These are phyloP conservation scores for Cyamopsis tetragonoloba DNA, from an alignment of 306 rosid species.

Conservation along the genomic window DNA sequence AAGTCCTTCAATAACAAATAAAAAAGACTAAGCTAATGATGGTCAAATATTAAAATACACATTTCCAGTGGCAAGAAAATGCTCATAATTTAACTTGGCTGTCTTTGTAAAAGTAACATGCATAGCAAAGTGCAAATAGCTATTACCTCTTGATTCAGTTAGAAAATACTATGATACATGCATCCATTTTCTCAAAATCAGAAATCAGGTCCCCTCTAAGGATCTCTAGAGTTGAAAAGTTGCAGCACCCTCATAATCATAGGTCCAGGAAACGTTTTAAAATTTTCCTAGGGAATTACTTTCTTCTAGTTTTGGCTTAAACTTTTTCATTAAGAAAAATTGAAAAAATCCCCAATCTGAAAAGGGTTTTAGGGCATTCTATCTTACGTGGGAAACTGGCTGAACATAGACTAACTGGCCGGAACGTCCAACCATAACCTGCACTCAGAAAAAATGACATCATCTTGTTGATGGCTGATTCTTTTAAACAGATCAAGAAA, in stretches of 20 bases:
- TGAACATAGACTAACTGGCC: constrained; percentile 79
- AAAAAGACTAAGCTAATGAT: constrained; percentile 21
- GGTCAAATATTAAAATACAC: constrained; percentile 5
- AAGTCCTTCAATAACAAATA: constrained; percentile 55
- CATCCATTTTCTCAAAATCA: constrained; percentile 23
- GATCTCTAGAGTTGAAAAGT: neutral
- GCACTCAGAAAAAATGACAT: constrained; percentile 30
- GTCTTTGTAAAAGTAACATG: neutral
- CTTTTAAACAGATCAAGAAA: constrained; percentile 16
- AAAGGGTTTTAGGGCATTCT: constrained; percentile 19
- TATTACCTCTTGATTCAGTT: constrained; percentile 14
- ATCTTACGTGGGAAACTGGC: constrained; percentile 78
- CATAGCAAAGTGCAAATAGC: neutral
- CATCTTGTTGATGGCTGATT: neutral
- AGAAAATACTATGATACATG: constrained; percentile 7
- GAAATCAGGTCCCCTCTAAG: neutral
- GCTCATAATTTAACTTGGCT: neutral
- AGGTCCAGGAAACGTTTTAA: neutral
- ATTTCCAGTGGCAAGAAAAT: neutral
- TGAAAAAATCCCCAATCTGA: constrained; percentile 14
- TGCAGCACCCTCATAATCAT: neutral
- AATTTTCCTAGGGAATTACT: neutral
- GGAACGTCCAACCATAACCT: constrained; percentile 82
- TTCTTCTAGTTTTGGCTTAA: neutral
- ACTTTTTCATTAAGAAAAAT: neutral